Evolutionary conservation across 805 yeast genomes (phyloP).

Genomic region (Saccharomycopsis fibuligera): DNA sequence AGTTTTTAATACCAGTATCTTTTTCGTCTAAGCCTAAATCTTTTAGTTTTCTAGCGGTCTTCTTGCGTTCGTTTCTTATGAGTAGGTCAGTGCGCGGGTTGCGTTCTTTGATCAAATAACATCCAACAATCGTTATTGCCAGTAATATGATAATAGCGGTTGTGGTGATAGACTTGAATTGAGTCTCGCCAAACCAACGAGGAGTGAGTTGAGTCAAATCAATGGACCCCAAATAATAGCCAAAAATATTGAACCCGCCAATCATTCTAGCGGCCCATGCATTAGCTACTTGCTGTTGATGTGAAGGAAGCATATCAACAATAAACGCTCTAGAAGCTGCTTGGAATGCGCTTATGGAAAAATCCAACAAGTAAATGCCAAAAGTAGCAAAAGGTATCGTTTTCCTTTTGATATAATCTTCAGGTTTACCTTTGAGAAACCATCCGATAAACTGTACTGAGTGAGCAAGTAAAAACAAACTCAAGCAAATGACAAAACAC

Average conservation of each 20-base stretch:
- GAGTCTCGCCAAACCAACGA: slow-evolving; percentile 30
- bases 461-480: slow-evolving; percentile 41
- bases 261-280: slow-evolving; percentile 66
- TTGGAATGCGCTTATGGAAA: slow-evolving; percentile 52
- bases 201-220: slow-evolving; percentile 36
- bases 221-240: slow-evolving; percentile 47
- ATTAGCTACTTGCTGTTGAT: slow-evolving; percentile 52
- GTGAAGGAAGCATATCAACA: slow-evolving; percentile 52
- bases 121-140: slow-evolving; percentile 34
- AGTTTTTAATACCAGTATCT: slow-evolving; percentile 22
- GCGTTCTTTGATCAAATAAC: slow-evolving; percentile 40
- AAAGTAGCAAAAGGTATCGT: slow-evolving; percentile 47
- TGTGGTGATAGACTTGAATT: slow-evolving; percentile 44
- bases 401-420: slow-evolving; percentile 25
- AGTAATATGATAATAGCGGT: slow-evolving; percentile 38
- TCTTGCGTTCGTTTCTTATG: slow-evolving; percentile 33
- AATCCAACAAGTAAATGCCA: slow-evolving; percentile 48
- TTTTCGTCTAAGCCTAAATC: slow-evolving; percentile 32
- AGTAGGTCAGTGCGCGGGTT: slow-evolving; percentile 39
- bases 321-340: slow-evolving; percentile 56
- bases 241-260: slow-evolving; percentile 51
- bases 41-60: slow-evolving; percentile 28
- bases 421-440: slow-evolving; percentile 22
- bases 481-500: slow-evolving; percentile 38
- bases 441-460: slow-evolving; percentile 36